These are phyloP conservation scores for Bacterosira constricta DNA, from an alignment of 108 stramenopile genomes.

Conservation along the genomic window DNA sequence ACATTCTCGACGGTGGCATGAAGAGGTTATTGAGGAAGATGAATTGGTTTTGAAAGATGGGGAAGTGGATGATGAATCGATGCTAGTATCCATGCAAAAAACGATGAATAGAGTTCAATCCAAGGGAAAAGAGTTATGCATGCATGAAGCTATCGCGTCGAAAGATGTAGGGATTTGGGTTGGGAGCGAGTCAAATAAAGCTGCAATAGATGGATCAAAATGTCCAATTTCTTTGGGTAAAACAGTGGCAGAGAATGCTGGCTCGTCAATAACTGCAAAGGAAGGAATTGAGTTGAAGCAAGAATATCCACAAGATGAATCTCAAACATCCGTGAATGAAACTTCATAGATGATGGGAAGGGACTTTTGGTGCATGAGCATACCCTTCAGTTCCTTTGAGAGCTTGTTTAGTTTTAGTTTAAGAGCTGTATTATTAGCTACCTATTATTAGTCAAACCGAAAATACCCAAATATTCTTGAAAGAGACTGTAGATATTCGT, in stretches of 20 bases:
- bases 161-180: conserved; percentile 33
- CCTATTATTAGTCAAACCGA: no score
- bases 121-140: conserved; percentile 76
- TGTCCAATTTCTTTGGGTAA: conserved; percentile 40
- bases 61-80: conserved; percentile 44
- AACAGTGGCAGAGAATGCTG: conserved; percentile 7
- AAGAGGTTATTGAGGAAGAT: conserved; percentile 49
- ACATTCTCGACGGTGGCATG: conserved; percentile 89
- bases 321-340: conserved; percentile 5
- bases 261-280: not conserved
- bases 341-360: not conserved
- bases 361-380: no score
- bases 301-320: not conserved
- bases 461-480: no score
- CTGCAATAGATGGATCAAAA: conserved; percentile 33
- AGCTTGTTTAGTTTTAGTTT: not conserved
- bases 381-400: not conserved
- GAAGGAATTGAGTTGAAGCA: conserved; percentile 10
- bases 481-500: no score
- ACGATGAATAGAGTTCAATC: conserved; percentile 65
- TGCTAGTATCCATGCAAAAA: conserved; percentile 39
- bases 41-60: not conserved
- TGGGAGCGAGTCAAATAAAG: conserved; percentile 15
- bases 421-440: no score
- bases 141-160: conserved; percentile 70